phyloP scores from a whole-genome alignment of 495 filamentous ascomycete genomes.

The Penicillium diatomitis region DNA sequence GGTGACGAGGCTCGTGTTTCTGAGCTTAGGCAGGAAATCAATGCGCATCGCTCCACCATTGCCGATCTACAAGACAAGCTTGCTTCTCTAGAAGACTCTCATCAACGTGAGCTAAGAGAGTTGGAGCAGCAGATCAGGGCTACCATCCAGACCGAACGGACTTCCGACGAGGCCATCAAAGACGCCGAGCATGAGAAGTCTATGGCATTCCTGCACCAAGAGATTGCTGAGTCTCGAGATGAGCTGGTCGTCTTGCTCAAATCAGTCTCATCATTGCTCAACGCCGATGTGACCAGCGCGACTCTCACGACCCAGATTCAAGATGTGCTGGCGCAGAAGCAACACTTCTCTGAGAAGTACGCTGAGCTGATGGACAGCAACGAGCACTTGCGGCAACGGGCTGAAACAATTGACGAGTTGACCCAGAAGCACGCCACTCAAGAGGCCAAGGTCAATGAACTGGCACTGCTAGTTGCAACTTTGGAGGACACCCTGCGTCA shows the following conservation, averaged over 20 bases:
- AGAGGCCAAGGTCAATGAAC: conserved; percentile 40
- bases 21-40: conserved; percentile 50
- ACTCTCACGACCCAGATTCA: conserved; percentile 40
- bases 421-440: conserved; percentile 27
- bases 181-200: conserved; percentile 50
- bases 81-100: conserved; percentile 43
- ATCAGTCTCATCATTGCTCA: conserved; percentile 39
- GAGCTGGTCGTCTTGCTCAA: conserved; percentile 54
- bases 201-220: conserved; percentile 53
- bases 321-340: conserved; percentile 35
- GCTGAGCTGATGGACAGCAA: conserved; percentile 33
- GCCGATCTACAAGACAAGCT: conserved; percentile 45
- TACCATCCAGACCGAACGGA: conserved; percentile 35
- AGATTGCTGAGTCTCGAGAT: conserved; percentile 61
- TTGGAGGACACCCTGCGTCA: conserved; percentile 56
- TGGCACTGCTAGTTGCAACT: conserved; percentile 44
- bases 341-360: conserved; percentile 38
- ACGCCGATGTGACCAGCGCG: conserved; percentile 39
- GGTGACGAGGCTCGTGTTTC: conserved; percentile 43
- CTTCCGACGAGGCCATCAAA: conserved; percentile 36
- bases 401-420: conserved; percentile 29
- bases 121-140: conserved; percentile 32
- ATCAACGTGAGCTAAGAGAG: conserved; percentile 43
- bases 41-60: conserved; percentile 42
- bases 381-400: conserved; percentile 43